Conservation (phyloP, 2,329 filamentous ascomycete species). For the Chaetomium olivaceum region DNA sequence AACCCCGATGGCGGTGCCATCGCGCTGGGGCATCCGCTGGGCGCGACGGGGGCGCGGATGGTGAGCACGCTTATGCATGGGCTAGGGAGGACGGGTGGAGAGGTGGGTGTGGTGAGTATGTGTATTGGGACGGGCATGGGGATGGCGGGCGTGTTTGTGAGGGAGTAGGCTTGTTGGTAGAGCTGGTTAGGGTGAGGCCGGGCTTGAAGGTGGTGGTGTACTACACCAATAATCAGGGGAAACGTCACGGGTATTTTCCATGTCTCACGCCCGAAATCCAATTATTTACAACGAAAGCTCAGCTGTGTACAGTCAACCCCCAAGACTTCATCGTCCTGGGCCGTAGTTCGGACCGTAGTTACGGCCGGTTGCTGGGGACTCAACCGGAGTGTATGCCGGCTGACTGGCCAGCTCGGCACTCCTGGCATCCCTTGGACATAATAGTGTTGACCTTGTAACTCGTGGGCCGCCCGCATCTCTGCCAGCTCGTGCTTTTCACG, state of each 20-base stretch:
- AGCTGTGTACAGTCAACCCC: no score
- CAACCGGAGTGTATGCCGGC: no score
- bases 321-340: no score
- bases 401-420: neutral
- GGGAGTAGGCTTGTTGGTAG: slow-evolving; percentile 31
- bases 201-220: no score
- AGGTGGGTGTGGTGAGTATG: slow-evolving; percentile 88
- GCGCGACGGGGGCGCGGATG: slow-evolving; percentile 83
- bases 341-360: no score
- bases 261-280: no score
- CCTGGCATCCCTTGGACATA: neutral
- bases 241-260: no score
- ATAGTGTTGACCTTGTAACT: slow-evolving; percentile 1
- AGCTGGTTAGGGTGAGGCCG: neutral
- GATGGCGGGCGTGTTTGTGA: slow-evolving; percentile 48
- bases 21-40: slow-evolving; percentile 88
- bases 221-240: no score
- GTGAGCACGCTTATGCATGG: slow-evolving; percentile 69
- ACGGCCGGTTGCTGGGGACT: no score
- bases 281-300: no score
- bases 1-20: slow-evolving; percentile 95
- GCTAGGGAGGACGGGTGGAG: slow-evolving; percentile 66
- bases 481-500: neutral
- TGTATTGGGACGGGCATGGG: slow-evolving; percentile 84
- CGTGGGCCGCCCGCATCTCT: neutral